Base-by-base conservation (phyloP, 2,329 filamentous ascomycete species). In the Hymenoscyphus albidus region DNA sequence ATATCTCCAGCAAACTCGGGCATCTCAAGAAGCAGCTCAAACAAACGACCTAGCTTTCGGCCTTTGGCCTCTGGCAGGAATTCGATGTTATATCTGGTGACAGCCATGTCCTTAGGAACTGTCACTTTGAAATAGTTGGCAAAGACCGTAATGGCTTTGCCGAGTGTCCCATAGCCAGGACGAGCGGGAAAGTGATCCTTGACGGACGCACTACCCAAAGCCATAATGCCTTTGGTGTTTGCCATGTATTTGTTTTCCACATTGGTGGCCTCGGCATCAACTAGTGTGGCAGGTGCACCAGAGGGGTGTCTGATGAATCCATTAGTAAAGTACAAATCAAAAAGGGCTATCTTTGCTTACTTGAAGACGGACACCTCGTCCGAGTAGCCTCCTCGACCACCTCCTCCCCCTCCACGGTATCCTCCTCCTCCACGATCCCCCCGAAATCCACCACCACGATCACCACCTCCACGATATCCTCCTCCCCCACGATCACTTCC, bases 221-320 rank as follows among this genome's bases (percentile, higher is more conserved):
- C 68, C 57, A 58, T 58, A 22, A 71, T 61, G 10, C 70, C 70
- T 10, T 62, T 64, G 13, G 62, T 14, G n/a, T 65, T 72, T 14
- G 40, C 55, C 63, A 75, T 73, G 27, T 74, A 74, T 0, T 59
- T 39, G 59, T 76, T 65, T 63, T 78, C 76, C n/a, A 75, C 69
- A 0, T 66, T 69, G 0, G 68, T 66, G 27, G 76, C 62, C 5
- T 64, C 64, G 3, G 62, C 59, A 63, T 77, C 74, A 1, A 54
- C 18, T 13, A 74, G 68, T 9, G 32, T 48, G 1, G 67, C 22
- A 4, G 61, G 42, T 6, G 73, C 63, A 10, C 63, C 66, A 35
- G 70, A 69, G 6, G 73, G 70, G 62, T 70, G 66, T 54, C 69
- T 72, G 22, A 55, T 22, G 10, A 16, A 31, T 59, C 58, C 64